These are phyloP conservation scores for Xylaria sp. DNA, from an alignment of 2,329 filamentous ascomycete genomes.

Conservation along the genomic window DNA sequence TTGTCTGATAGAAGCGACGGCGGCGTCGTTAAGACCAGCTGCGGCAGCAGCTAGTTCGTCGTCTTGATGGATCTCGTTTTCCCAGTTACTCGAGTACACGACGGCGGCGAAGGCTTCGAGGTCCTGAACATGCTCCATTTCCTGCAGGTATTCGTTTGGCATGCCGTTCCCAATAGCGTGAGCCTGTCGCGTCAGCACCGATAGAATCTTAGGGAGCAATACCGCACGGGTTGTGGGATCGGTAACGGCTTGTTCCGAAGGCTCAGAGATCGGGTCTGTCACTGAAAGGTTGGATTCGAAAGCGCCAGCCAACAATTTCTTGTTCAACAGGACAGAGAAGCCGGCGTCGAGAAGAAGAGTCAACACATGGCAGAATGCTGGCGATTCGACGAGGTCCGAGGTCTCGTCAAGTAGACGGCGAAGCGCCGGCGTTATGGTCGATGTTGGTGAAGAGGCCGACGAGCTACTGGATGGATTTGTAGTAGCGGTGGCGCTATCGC, in stretches of 20 bases:
- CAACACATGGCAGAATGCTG: conserved; percentile 86
- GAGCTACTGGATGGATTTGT: conserved; percentile 36
- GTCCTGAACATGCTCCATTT: conserved; percentile 80
- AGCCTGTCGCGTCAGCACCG: conserved; percentile 89
- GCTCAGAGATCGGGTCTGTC: conserved; percentile 50
- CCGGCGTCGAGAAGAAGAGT: conserved; percentile 86
- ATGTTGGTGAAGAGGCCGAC: conserved; percentile 42
- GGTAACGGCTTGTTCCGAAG: conserved; percentile 8
- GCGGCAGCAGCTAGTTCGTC: conserved; percentile 45
- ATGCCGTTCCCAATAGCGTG: conserved; percentile 85
- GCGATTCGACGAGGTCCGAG: conserved; percentile 93
- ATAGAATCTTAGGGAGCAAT: conserved; percentile 86
- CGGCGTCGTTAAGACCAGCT: conserved; percentile 28
- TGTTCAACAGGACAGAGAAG: conserved; percentile 85
- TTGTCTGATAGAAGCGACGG: conserved; percentile 17
- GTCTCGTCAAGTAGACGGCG: conserved; percentile 93
- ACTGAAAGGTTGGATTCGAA: conserved; percentile 62
- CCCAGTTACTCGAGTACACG: conserved; percentile 87
- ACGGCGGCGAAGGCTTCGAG: conserved; percentile 87
- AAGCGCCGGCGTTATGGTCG: conserved; percentile 64
- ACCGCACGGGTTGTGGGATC: conserved; percentile 47
- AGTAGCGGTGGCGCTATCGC: conserved; percentile 58
- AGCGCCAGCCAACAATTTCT: conserved; percentile 80
- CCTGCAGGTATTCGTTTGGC: conserved; percentile 75
- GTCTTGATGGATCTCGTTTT: conserved; percentile 69